Evolutionary conservation across 1,139 yeast genomes (phyloP), one percentile per base, ranked within the genome.

Genomic region (Candida anutae): DNA sequence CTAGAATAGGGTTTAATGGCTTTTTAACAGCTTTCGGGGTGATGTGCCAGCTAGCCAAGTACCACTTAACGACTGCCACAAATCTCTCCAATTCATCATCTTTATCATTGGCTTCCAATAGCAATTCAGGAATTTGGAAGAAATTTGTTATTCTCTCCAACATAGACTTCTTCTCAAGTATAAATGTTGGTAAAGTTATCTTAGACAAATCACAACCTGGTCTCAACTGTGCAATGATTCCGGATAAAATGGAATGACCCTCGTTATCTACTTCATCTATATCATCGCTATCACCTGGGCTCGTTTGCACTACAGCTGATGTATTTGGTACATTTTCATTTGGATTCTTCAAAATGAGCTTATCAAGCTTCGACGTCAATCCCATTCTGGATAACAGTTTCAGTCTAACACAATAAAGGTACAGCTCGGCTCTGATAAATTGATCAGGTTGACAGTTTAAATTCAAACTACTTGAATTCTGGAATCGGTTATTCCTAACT

Each of bases 11-110:
- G 46, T 90, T 90, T 43, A 90, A 64, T 0, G 98, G 98, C 55
- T 90, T 90, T 53, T 93, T 90, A 9, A 90, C 98, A 1, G 97
- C 98, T 50, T 88, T 90, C 15, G 98, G 98, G 2, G 96, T 93
- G 48, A 90, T 88, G 48, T 90, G 97, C 97, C 97, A 90, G 27
- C 94, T 87, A 2, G 95, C 75, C 50, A 90, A 64, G 50, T 88
- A 90, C 95, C 95, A 90, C 44, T 77, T 75, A 23, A 82, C 75
- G 6, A 90, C 77, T 26, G 71, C 57, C 6, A 84, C 50, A 45
- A 90, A 88, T 36, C 98, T 67, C 32, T 73, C 61, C 18, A 79
- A 46, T 1, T 75, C 74, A 43, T 83, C 85, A 3, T 53, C 49
- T 1, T 69, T 62, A 1, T 49, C 45, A 38, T 81, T 80, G 0